phyloP scores from a whole-genome alignment of 208 protist genomes.

The Acanthamoeba healyi region DNA sequence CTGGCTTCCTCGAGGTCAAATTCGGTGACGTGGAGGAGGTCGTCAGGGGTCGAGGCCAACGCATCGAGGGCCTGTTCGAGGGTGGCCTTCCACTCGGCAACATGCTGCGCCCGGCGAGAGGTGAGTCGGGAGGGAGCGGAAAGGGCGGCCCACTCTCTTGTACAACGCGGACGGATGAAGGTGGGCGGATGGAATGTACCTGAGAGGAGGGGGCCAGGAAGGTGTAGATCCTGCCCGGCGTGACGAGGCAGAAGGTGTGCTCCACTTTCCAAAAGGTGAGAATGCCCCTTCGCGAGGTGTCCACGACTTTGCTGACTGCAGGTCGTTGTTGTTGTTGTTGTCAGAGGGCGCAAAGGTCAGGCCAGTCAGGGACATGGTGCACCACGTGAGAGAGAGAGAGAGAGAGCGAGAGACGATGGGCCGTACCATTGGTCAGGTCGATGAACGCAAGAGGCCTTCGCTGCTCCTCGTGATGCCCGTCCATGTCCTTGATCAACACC shows the following conservation, averaged over 20 bases:
- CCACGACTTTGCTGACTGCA: background rate
- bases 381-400: too few relatives aligned
- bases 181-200: background rate
- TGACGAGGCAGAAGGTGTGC: background rate
- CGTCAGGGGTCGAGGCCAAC: background rate
- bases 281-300: background rate
- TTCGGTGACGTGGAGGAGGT: background rate
- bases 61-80: background rate
- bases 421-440: background rate
- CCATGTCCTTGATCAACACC: background rate
- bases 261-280: background rate
- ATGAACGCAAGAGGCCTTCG: background rate
- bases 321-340: too few relatives aligned
- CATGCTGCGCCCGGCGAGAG: background rate
- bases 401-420: too few relatives aligned
- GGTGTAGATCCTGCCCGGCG: background rate
- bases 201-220: background rate
- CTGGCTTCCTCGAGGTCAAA: background rate
- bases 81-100: background rate
- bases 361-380: too few relatives aligned
- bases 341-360: too few relatives aligned
- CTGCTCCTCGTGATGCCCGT: background rate
- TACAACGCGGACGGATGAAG: too few relatives aligned
- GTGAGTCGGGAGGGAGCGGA: background rate
- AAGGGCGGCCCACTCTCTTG: too few relatives aligned